Evolutionary conservation across 1,139 yeast species (phyloP), one percentile per base, ranked within the genome.

Genomic region (Blastobotrys capitulatus): DNA sequence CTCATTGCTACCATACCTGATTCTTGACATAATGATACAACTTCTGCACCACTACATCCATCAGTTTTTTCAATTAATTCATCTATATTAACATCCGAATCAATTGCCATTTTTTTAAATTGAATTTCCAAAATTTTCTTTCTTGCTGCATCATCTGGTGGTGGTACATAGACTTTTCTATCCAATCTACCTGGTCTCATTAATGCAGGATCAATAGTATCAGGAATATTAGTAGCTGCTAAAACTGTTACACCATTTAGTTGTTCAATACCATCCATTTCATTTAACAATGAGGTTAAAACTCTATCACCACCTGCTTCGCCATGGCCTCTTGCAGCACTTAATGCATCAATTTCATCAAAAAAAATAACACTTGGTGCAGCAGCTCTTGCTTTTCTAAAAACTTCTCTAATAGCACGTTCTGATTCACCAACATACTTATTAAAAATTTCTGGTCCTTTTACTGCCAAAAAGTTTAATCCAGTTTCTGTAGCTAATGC

Each of bases 31-130:
- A 90, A 67, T 38, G 89, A 75, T 0, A 90, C 95, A 32, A 92
- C 89, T 65, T 92, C 98, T 0, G 98, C 97, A 41, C 98, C 98
- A 0, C 97, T 88, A 60, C 95, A 89, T 0, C 97, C 97, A 0
- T 85, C 92, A 0, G 96, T 86, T 15, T 65, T 58, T 1, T 54
- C 61, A 0, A 90, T 87, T n/a, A 86, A 69, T 5, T 72, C 69
- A n/a, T 83, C 70, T 26, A 73, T 53, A 1, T 67, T 71, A 1
- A 78, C 77, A 2, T 72, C 70, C 8, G 68, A 64, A 4, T 64
- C 69, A 1, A 74, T 55, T 1, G 73, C 58, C 70, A 88, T 76
- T 46, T 80, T 79, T 41, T 68, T 65, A 38, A 89, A 80, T 54
- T 83, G 79, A 54, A 88, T 88, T 46, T 71, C 69, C 52, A 92